phyloP scores from a whole-genome alignment of 2,329 filamentous ascomycete species.

The Ophiostoma tasmaniense region DNA sequence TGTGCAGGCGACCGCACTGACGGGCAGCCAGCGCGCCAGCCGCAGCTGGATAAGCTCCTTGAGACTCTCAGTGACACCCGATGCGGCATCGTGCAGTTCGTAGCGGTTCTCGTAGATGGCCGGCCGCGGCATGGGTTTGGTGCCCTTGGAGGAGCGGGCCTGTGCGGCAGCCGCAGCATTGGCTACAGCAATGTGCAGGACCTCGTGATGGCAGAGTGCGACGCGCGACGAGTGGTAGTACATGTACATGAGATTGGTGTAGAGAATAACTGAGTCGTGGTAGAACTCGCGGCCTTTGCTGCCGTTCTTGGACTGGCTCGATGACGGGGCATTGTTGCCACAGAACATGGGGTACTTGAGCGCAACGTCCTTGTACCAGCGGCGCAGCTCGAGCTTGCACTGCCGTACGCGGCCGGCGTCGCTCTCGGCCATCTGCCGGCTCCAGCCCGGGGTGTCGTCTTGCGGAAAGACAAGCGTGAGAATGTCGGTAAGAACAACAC shows the following conservation, averaged over 20 bases:
- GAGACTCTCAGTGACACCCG: slow-evolving; percentile 19
- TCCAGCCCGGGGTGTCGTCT: slow-evolving; percentile 21
- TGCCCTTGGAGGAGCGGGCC: slow-evolving; percentile 19
- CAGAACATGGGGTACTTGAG: slow-evolving; percentile 15
- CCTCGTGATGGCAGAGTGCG: slow-evolving; percentile 20
- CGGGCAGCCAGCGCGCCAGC: slow-evolving; percentile 21
- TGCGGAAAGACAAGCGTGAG: slow-evolving; percentile 20
- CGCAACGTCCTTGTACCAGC: slow-evolving; percentile 18
- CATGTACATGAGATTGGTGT: slow-evolving; percentile 22
- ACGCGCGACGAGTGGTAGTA: slow-evolving; percentile 22
- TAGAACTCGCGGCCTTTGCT: slow-evolving; percentile 13
- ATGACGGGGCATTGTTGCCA: background rate
- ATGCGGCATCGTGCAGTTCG: slow-evolving; percentile 20
- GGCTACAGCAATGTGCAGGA: slow-evolving; percentile 32
- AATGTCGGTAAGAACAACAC: slow-evolving; percentile 19
- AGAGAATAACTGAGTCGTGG: slow-evolving; percentile 21
- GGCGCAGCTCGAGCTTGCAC: slow-evolving; percentile 18
- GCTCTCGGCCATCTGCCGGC: slow-evolving; percentile 13
- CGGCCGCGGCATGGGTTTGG: slow-evolving; percentile 1
- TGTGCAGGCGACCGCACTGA: slow-evolving; percentile 20
- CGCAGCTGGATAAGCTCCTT: slow-evolving; percentile 21
- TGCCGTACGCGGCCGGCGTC: slow-evolving; percentile 16
- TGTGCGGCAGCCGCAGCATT: slow-evolving; percentile 27
- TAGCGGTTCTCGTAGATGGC: slow-evolving; percentile 18
- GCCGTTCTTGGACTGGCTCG: background rate